Conservation (phyloP, 2,329 filamentous ascomycete species). For the Apiospora hydei region DNA sequence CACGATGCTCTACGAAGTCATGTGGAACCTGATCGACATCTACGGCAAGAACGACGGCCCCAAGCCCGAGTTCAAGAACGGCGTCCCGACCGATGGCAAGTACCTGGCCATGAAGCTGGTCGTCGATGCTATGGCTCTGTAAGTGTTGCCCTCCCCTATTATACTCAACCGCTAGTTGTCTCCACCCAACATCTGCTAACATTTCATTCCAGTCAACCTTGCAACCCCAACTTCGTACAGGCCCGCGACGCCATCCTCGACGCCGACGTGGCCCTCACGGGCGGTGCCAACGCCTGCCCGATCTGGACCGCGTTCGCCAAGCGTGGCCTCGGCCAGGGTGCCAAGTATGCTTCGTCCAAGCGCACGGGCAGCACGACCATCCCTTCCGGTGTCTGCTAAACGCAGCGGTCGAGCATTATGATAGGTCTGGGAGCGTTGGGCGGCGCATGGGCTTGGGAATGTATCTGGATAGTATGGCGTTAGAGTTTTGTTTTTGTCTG, state of each 20-base stretch:
- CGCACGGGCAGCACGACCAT: slow-evolving; percentile 41
- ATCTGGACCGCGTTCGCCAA: slow-evolving; percentile 61
- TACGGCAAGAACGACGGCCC: slow-evolving; percentile 53
- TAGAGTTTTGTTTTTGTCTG: no score
- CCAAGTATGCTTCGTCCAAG: slow-evolving; percentile 35
- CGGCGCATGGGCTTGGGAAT: no score
- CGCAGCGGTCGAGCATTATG: neutral
- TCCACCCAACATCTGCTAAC: slow-evolving; percentile 22
- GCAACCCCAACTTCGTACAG: slow-evolving; percentile 56
- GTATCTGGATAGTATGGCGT: no score
- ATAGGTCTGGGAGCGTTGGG: no score
- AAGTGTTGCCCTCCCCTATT: slow-evolving; percentile 29
- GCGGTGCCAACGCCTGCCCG: slow-evolving; percentile 53
- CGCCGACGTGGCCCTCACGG: slow-evolving; percentile 55
- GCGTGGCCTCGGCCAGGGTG: slow-evolving; percentile 53
- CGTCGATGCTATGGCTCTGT: slow-evolving; percentile 54
- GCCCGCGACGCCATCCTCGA: slow-evolving; percentile 58
- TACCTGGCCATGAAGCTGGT: slow-evolving; percentile 58
- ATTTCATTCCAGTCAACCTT: slow-evolving; percentile 48
- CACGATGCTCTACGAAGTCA: slow-evolving; percentile 58
- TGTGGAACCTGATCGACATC: slow-evolving; percentile 61
- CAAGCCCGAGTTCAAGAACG: slow-evolving; percentile 48
- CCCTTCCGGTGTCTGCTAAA: slow-evolving; percentile 32
- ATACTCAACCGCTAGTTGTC: neutral
- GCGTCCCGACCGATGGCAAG: slow-evolving; percentile 55